A percentile compares a stretch with the other conserved stretches of the same genome.
Evolutionary conservation across 2,329 filamentous ascomycete species (phyloP).

Genomic region (Beauveria asiatica): DNA sequence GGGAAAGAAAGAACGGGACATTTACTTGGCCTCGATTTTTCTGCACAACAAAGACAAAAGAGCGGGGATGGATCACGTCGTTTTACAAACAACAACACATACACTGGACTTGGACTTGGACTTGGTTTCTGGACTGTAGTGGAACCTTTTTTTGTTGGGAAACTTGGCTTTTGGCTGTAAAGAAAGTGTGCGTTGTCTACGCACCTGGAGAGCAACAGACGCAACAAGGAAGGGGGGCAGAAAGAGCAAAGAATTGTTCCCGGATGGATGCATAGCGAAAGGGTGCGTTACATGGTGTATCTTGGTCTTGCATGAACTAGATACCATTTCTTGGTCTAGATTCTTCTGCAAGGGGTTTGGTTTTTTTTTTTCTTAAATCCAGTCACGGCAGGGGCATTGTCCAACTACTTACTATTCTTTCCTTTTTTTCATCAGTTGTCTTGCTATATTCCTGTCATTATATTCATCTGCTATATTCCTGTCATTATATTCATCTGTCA

Average conservation of each 20-base stretch:
- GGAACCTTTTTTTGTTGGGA: conserved; percentile 7
- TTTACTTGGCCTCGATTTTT: conserved; percentile 15
- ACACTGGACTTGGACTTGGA: conserved; percentile 5
- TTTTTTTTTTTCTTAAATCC: conserved; percentile 13
- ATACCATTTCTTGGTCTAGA: conserved; percentile 17
- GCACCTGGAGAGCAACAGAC: neutral
- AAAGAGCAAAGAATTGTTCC: conserved; percentile 15
- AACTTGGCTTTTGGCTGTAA: conserved; percentile 8
- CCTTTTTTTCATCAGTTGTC: conserved; percentile 8
- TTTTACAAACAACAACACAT: conserved; percentile 1
- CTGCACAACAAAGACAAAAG: conserved; percentile 20
- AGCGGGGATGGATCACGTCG: conserved; percentile 19
- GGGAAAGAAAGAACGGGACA: neutral
- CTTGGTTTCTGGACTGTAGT: conserved; percentile 7
- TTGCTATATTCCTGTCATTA: neutral
- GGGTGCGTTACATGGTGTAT: conserved; percentile 32
- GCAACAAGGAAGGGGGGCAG: neutral
- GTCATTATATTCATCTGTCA: neutral
- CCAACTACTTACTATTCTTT: conserved; percentile 16
- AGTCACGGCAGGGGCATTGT: conserved; percentile 10
- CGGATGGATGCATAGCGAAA: conserved; percentile 39
- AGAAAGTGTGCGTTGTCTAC: neutral
- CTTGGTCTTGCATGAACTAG: conserved; percentile 28
- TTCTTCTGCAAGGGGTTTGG: conserved; percentile 15
- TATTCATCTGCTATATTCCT: conserved; percentile 1